Base-by-base conservation (phyloP, 495 filamentous ascomycete genomes). In the Podospora anserina region DNA sequence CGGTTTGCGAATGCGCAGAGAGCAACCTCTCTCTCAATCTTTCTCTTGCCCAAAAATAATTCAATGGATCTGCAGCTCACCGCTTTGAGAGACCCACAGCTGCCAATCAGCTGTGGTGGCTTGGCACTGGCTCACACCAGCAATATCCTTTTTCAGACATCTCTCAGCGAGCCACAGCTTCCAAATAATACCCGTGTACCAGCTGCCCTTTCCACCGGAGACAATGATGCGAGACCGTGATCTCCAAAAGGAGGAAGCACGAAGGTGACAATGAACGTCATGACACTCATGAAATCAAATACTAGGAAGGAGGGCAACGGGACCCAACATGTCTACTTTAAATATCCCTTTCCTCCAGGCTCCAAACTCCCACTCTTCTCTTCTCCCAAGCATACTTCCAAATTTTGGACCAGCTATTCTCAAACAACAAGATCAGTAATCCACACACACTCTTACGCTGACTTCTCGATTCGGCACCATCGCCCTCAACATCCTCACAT, bases 401-500 rank as follows among this genome's bases (percentile, higher is more conserved):
- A 16, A 20, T 27, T 58, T 20, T 20, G 4, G 19, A 20, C 20
- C 23, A 20, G 20, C n/a, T n/a, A 20, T 58, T 4, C 19, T 27
- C 56, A 11, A 20, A 0, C 59, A 32, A 61, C 15, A 23, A 15
- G 19, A 61, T 27, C 19, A 20, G 15, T 13, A 20, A 5, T 2
- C 3, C 18, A 26, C 13, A 61, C 5, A 61, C 26, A 61, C 30
- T 44, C 16, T 32, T 32, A 44, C 32, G 9, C 61, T 63, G 61
- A 34, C 61, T 19, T 20, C 18, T 49, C 34, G 61, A 63, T 19
- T 63, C n/a, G 20, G 28, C 2, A 63, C 30, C 23, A 49, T 63
- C 20, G 61, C 49, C 32, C 32, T 63, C 13, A 32, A 63, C 30
- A 49, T 63, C 34, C 4, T 63, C 30, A 63, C 61, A 16, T 44